A percentile compares a stretch with the other conserved stretches of the same genome.
Conservation (phyloP, 2,329 filamentous ascomycete genomes). For the Monascus ruber region DNA sequence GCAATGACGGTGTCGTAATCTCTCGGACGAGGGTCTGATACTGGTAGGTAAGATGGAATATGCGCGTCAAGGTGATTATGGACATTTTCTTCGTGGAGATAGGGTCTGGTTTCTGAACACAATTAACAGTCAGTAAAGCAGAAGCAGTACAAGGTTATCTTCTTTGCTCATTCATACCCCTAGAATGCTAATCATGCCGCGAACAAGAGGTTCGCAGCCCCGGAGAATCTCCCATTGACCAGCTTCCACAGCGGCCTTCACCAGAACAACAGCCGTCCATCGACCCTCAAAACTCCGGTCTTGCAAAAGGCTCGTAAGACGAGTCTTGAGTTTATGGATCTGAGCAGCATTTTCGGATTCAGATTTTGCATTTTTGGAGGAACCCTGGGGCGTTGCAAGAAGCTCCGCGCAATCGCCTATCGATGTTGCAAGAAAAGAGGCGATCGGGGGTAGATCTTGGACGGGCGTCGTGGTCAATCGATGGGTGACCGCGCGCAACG, state of each 20-base stretch:
- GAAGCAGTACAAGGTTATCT: neutral
- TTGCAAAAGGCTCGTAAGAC: constrained; percentile 64
- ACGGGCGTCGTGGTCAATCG: constrained; percentile 57
- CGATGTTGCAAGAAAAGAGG: constrained; percentile 53
- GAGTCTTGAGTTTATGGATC: constrained; percentile 70
- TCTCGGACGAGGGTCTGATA: constrained; percentile 77
- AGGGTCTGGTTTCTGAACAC: constrained; percentile 60
- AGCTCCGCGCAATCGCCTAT: constrained; percentile 45
- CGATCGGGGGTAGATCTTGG: constrained; percentile 61
- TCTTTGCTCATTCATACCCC: constrained; percentile 40
- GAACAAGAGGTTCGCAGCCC: constrained; percentile 63
- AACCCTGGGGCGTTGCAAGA: constrained; percentile 50
- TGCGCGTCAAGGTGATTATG: constrained; percentile 66
- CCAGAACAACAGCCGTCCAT: constrained; percentile 64
- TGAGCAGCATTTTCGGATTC: constrained; percentile 57
- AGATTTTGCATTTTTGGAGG: constrained; percentile 50
- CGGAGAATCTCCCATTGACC: constrained; percentile 75
- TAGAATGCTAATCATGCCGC: constrained; percentile 61
- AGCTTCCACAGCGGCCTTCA: constrained; percentile 71
- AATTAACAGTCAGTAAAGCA: neutral
- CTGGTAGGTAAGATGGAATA: constrained; percentile 71
- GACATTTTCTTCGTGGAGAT: constrained; percentile 62
- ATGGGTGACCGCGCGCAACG: constrained; percentile 33
- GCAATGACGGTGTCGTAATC: constrained; percentile 72
- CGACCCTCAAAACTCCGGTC: constrained; percentile 63